Percentiles rank a stretch among this genome's conserved stretches.
These are phyloP conservation scores for Citrus cavaleriei DNA, from an alignment of 345 rosid genomes.

Conservation along the genomic window DNA sequence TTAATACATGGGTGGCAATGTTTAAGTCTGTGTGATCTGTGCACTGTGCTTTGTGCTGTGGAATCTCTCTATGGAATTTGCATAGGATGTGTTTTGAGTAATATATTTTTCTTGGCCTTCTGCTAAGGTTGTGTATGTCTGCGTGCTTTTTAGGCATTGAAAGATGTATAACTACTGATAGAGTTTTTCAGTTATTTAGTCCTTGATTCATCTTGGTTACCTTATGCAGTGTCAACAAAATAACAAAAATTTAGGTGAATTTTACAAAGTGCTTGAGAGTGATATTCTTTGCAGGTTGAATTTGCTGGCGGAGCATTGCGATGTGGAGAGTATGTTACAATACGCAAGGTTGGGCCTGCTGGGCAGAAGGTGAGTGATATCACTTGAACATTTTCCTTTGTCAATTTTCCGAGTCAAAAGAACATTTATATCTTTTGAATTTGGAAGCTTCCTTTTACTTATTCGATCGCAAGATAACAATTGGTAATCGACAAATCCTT, in stretches of 20 bases:
- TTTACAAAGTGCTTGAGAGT: not conserved
- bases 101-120: not conserved
- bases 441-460: not conserved
- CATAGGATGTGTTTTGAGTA: not conserved
- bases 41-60: not conserved
- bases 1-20: not conserved
- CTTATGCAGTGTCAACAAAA: not conserved
- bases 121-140: not conserved
- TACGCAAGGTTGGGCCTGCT: constrained; percentile 74
- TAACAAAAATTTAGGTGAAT: not conserved
- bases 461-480: not conserved
- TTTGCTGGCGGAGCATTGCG: constrained; percentile 92
- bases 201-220: not conserved
- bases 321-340: constrained; percentile 83
- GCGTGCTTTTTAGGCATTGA: not conserved
- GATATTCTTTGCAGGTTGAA: constrained; percentile 53
- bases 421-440: not conserved
- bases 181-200: not conserved
- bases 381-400: not conserved
- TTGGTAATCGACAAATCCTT: not conserved
- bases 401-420: not conserved
- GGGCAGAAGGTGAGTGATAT: constrained; percentile 66
- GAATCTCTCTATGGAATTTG: not conserved
- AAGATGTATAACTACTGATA: not conserved
- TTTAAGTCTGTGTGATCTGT: not conserved